Conservation (phyloP, 78 protist genomes). For the Acrasis kona region DNA sequence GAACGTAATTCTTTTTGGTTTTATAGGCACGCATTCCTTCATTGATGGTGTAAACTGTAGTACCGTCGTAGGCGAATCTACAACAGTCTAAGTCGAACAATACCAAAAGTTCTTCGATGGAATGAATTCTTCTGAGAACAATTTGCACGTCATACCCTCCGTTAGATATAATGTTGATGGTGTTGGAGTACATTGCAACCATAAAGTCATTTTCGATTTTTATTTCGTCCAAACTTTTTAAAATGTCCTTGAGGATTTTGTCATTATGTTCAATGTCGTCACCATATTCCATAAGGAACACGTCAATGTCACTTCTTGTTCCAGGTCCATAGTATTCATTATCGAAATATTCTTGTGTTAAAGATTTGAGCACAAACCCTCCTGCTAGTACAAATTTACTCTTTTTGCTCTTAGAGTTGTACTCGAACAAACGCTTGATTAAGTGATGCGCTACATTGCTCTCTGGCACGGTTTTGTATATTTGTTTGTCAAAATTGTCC, state of each 20-base stretch:
- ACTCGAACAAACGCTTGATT: too few relatives aligned
- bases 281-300: background rate
- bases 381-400: too few relatives aligned
- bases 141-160: background rate
- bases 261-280: background rate
- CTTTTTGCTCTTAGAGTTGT: too few relatives aligned
- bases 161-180: background rate
- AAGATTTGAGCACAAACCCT: too few relatives aligned
- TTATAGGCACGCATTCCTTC: background rate
- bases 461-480: too few relatives aligned
- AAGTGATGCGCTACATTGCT: too few relatives aligned
- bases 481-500: too few relatives aligned
- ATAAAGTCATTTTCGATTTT: background rate
- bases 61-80: background rate
- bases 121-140: background rate
- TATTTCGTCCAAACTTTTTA: background rate
- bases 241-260: background rate
- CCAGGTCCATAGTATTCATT: too few relatives aligned
- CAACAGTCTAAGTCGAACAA: background rate
- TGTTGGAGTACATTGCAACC: background rate
- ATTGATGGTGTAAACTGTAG: background rate
- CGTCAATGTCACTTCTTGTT: background rate
- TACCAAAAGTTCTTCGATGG: background rate
- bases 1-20: background rate
- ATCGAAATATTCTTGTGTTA: too few relatives aligned